Evolutionary conservation across 2,329 filamentous ascomycete species (phyloP).

Genomic region (Scedosporium apiospermum): DNA sequence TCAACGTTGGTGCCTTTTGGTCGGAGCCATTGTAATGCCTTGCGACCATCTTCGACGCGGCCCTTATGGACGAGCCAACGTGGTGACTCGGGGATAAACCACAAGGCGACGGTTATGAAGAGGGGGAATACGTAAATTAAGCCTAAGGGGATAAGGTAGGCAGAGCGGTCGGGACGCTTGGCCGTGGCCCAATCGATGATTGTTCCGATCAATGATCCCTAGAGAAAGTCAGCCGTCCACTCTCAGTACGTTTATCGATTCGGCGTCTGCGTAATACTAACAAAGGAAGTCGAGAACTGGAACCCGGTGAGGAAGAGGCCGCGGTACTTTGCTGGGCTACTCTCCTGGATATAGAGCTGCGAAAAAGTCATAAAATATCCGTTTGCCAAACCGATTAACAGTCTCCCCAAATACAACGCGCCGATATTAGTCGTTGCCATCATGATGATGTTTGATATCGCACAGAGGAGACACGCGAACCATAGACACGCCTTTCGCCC

Average conservation of each 20-base stretch:
- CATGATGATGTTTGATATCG: constrained; percentile 45
- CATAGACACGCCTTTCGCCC: constrained; percentile 28
- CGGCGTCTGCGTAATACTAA: not conserved
- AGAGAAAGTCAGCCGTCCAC: constrained; percentile 14
- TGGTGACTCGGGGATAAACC: constrained; percentile 30
- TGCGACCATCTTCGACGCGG: not conserved
- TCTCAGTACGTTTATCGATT: no score
- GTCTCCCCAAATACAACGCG: constrained; percentile 42
- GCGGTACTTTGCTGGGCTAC: constrained; percentile 34
- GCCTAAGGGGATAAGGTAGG: constrained; percentile 24
- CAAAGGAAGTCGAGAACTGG: constrained; percentile 21
- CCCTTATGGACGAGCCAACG: constrained; percentile 19
- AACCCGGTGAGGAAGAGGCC: constrained; percentile 37
- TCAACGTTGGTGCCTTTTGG: constrained; percentile 22
- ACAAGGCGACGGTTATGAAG: constrained; percentile 21
- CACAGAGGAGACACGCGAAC: constrained; percentile 37
- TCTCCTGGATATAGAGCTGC: constrained; percentile 37
- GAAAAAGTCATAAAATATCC: constrained; percentile 48
- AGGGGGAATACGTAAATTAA: constrained; percentile 27
- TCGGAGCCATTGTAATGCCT: not conserved
- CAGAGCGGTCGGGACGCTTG: constrained; percentile 16
- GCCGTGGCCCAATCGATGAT: constrained; percentile 27
- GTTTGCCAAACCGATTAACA: constrained; percentile 46
- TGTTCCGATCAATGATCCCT: constrained; percentile 31
- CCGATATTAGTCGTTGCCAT: constrained; percentile 42